Evolutionary conservation across 1,284 basidiomycete genomes (phyloP).

Genomic region (Apiotrichum mycotoxinovorans): DNA sequence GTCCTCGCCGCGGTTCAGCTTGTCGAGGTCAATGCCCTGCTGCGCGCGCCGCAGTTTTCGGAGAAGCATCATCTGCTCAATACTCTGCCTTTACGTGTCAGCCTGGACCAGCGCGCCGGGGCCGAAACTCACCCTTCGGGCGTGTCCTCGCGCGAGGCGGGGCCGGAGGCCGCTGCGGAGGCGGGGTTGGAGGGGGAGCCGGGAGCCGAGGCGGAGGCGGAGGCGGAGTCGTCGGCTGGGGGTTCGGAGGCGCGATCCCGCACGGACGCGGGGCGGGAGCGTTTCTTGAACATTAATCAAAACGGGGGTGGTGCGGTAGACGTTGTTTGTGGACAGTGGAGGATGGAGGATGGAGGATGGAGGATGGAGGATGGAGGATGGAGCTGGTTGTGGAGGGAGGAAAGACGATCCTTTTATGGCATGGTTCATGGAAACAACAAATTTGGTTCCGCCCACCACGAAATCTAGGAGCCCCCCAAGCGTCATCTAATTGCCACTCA

Average conservation of each 20-base stretch:
- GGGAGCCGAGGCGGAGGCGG: conserved; percentile 1
- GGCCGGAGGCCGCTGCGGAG: conserved; percentile 3
- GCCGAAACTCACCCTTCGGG: conserved; percentile 14
- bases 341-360: background rate
- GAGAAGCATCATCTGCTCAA: conserved; percentile 80
- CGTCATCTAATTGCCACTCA: too few species aligned
- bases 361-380: background rate
- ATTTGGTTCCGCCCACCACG: background rate
- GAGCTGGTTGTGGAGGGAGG: background rate
- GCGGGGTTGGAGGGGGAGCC: too few species aligned
- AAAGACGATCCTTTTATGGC: too few species aligned
- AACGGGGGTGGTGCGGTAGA: background rate
- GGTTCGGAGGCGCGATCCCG: conserved; percentile 32
- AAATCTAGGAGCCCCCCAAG: background rate
- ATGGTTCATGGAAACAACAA: too few species aligned
- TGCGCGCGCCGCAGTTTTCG: conserved; percentile 70
- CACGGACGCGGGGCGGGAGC: conserved; percentile 45
- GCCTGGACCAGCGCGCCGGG: conserved; percentile 13
- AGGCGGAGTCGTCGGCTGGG: conserved; percentile 4
- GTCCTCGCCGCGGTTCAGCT: conserved; percentile 75
- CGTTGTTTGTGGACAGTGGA: background rate
- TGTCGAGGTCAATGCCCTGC: conserved; percentile 75
- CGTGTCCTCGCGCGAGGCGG: conserved; percentile 9
- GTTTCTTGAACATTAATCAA: conserved; percentile 53
- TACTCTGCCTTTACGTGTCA: conserved; percentile 37